Evolutionary conservation across 2,329 filamentous ascomycete genomes (phyloP), one percentile per base, ranked within the genome.

Genomic region (Hortaea werneckii): DNA sequence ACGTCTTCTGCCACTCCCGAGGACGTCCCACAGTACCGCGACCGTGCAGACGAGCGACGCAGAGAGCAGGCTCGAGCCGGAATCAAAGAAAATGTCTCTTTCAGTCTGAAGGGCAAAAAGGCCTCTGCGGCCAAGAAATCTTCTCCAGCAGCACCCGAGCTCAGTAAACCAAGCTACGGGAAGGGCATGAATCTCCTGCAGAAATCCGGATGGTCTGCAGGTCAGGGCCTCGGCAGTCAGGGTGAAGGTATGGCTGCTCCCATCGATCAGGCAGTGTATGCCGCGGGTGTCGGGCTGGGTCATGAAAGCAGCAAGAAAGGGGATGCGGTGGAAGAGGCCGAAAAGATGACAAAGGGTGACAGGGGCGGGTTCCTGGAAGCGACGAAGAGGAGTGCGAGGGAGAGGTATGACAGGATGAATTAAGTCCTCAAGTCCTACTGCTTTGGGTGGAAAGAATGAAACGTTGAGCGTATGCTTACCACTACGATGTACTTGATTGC

Each of bases 181-280:
- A 20, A 20, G 20, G 20, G 55, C 32, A 56, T 50, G 37, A 43
- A 41, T 10, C 72, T 86, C 58, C 69, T 87, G 35, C 78, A 79
- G 35, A 86, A 85, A 68, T 83, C 85, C 78, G 83, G 83, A 27
- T 86, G 82, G 82, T 78, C 69, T 20, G 69, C 73, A 1, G 82
- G 83, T 6, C 71, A 75, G 46, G 82, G 83, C 0, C 68, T 86
- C 4, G 83, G 83, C 2, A 79, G 76, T 0, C 73, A 76, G 40
- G 73, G 73, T 5, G 7, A 8, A 8, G 83, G 83, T 0, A 72
- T 77, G 38, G 83, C 77, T 0, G 76, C 81, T 42, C 79, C 78
- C 4, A 77, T 86, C 44, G 73, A 75, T 29, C 80, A 80, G 9
- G 74, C 77, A 43, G 74, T 80, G 6, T 87, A 86, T 60, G 72